Conservation (phyloP, 805 yeast genomes). For the Spathaspora gorwiae region DNA sequence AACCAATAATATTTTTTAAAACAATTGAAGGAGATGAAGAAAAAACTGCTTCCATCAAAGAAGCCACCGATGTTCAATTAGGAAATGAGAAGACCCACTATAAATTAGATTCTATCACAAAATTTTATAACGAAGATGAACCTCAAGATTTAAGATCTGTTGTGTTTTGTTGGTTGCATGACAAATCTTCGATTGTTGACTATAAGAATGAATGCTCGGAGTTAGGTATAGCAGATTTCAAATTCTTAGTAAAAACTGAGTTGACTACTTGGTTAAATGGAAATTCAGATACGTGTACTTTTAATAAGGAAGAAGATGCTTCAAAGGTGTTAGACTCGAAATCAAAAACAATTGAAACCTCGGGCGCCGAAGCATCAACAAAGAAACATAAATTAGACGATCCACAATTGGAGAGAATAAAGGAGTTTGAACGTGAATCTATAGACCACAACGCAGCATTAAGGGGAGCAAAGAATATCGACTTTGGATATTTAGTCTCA, state of each 20-base stretch:
- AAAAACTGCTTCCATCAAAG: conserved; percentile 23
- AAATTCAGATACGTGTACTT: conserved; percentile 54
- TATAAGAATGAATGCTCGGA: conserved; percentile 71
- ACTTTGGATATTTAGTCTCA: conserved; percentile 62
- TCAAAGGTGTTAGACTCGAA: neutral
- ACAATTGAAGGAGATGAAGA: conserved; percentile 8
- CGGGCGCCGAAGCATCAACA: neutral
- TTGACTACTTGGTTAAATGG: conserved; percentile 80
- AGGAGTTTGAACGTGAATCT: conserved; percentile 45
- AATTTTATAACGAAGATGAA: conserved; percentile 48
- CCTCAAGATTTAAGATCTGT: conserved; percentile 55
- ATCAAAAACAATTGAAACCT: conserved; percentile 10
- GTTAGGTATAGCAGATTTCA: conserved; percentile 60
- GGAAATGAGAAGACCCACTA: conserved; percentile 18
- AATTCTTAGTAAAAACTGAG: conserved; percentile 82
- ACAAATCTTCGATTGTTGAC: conserved; percentile 72
- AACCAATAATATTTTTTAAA: conserved; percentile 18
- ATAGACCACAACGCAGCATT: conserved; percentile 57
- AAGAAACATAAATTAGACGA: conserved; percentile 33
- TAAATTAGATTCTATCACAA: conserved; percentile 46
- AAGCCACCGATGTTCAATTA: conserved; percentile 32
- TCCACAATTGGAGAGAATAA: conserved; percentile 46
- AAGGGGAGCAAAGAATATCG: conserved; percentile 63
- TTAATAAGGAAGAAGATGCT: conserved; percentile 26
- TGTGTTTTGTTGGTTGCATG: conserved; percentile 73